A percentile compares a stretch with the other conserved stretches of the same genome.
phyloP scores from a whole-genome alignment of 2,329 filamentous ascomycete genomes.

The Botrytis aclada region DNA sequence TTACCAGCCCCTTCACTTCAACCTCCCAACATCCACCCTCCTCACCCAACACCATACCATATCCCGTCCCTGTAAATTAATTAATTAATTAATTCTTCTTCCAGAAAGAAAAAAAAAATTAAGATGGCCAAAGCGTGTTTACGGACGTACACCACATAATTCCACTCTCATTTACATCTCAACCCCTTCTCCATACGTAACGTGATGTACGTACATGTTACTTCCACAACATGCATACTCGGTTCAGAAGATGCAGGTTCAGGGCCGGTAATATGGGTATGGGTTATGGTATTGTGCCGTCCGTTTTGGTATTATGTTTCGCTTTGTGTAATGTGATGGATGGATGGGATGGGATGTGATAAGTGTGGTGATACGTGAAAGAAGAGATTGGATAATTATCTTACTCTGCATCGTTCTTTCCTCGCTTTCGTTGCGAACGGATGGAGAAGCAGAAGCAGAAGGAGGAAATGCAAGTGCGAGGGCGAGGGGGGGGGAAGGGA shows the following conservation, averaged over 20 bases:
- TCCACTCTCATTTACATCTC: neutral
- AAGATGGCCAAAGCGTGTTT: constrained; percentile 19
- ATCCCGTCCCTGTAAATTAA: neutral
- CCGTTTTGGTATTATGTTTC: neutral
- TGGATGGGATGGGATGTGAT: neutral
- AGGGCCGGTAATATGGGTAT: constrained; percentile 8
- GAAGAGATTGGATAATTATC: too few species aligned
- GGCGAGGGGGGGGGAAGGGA: neutral
- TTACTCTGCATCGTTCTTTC: fast-evolving
- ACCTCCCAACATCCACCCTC: neutral
- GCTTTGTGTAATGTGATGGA: neutral
- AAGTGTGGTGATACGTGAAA: neutral
- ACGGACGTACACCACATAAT: neutral
- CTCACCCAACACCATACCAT: neutral
- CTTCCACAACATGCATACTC: neutral
- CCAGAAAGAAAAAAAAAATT: neutral
- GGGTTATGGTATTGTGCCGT: neutral
- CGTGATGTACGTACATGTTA: too few species aligned
- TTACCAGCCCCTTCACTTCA: neutral
- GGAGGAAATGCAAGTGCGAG: neutral
- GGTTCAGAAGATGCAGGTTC: constrained; percentile 10
- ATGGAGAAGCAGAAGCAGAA: too few species aligned
- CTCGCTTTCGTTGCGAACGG: neutral
- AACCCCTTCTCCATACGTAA: neutral
- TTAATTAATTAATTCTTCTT: neutral